phyloP scores from a whole-genome alignment of 768 basidiomycete species.

The Leccinum arenicola region DNA sequence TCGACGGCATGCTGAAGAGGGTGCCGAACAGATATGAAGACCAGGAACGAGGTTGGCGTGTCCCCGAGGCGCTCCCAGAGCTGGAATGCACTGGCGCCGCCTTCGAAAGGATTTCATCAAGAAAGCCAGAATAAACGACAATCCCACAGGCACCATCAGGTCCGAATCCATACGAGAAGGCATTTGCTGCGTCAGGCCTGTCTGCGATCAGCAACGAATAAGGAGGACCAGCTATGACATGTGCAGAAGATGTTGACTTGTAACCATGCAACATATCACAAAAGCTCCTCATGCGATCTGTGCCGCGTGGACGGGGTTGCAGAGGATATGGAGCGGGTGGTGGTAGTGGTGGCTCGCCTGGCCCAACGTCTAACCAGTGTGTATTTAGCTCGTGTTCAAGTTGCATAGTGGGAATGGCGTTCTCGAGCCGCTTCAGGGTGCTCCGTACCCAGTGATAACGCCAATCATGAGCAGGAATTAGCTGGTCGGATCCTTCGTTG shows the following conservation, averaged over 20 bases:
- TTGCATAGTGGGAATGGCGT: constrained; percentile 64
- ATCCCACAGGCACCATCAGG: constrained; percentile 89
- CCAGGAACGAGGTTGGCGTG: constrained; percentile 36
- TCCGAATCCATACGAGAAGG: constrained; percentile 95
- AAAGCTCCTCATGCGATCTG: constrained; percentile 63
- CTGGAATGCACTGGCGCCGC: constrained; percentile 12
- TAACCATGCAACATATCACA: constrained; percentile 50
- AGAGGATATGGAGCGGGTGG: constrained; percentile 82
- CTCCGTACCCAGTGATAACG: constrained; percentile 82
- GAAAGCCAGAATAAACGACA: constrained; percentile 91
- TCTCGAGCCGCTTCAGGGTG: constrained; percentile 75
- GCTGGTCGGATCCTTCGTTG: constrained; percentile 53
- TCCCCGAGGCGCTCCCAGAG: constrained; percentile 25
- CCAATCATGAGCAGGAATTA: constrained; percentile 83
- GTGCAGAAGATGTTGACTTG: constrained; percentile 42
- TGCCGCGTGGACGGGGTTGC: constrained; percentile 76
- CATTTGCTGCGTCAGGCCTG: constrained; percentile 78
- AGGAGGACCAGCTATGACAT: constrained; percentile 73
- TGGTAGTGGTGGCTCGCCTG: constrained; percentile 59
- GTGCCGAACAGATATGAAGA: constrained; percentile 48
- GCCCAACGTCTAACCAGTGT: constrained; percentile 52
- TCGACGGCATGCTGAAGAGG: constrained; percentile 34
- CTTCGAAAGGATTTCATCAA: constrained; percentile 77
- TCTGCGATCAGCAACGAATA: constrained; percentile 91
- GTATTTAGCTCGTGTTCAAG: constrained; percentile 53